Percentiles rank a stretch among this genome's conserved stretches.
phyloP scores from a whole-genome alignment of 2,329 filamentous ascomycete genomes.

The Penicillium hordei region DNA sequence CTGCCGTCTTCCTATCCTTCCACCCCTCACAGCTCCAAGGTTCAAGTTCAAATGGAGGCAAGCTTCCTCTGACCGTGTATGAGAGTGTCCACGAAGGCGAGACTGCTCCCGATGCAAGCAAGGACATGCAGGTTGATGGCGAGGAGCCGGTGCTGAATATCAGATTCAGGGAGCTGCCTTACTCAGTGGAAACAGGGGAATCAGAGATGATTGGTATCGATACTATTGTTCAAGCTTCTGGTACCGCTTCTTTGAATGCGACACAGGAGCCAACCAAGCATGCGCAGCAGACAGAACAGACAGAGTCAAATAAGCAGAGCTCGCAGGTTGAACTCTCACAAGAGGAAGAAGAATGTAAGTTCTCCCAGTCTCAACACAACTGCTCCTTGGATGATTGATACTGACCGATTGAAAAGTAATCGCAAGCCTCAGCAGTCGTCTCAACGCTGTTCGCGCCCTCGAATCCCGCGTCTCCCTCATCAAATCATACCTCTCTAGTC shows the following conservation, averaged over 20 bases:
- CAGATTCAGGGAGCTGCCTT: conserved; percentile 79
- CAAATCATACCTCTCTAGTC: conserved; percentile 70
- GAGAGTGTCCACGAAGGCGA: conserved; percentile 80
- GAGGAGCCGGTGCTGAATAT: conserved; percentile 58
- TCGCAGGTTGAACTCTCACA: conserved; percentile 47
- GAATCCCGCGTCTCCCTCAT: conserved; percentile 73
- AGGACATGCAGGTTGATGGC: conserved; percentile 73
- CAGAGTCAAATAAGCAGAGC: conserved; percentile 28
- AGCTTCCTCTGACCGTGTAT: conserved; percentile 86
- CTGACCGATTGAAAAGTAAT: conserved; percentile 48
- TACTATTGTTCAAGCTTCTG: conserved; percentile 81
- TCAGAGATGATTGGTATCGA: conserved; percentile 98
- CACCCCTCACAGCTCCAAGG: conserved; percentile 63
- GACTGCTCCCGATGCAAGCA: conserved; percentile 54
- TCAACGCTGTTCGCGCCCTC: conserved; percentile 92
- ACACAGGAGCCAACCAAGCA: conserved; percentile 15
- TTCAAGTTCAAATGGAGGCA: conserved; percentile 64
- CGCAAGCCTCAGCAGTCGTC: conserved; percentile 74
- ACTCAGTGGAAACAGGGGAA: conserved; percentile 88
- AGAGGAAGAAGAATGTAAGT: conserved; percentile 64
- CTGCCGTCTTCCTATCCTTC: conserved; percentile 82
- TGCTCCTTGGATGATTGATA: conserved; percentile 10
- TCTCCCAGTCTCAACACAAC: neutral
- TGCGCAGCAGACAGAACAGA: conserved; percentile 15
- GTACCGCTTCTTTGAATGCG: conserved; percentile 68